Base-by-base conservation (phyloP, 257 asterid species). In the Solanum medicagineum region DNA sequence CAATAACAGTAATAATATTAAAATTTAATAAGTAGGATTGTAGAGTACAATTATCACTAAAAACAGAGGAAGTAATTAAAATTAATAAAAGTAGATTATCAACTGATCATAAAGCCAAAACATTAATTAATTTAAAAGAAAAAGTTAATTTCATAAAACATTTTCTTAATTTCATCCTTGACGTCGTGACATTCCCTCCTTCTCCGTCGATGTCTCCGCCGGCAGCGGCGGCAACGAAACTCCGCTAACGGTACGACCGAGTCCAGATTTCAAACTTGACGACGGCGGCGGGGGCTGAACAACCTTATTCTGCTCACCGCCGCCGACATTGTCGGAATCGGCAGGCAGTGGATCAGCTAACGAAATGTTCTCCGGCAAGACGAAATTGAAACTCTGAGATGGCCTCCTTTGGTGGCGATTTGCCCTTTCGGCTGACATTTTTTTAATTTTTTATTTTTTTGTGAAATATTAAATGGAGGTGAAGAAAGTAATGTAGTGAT, bases 401-500 rank as follows among this genome's bases (percentile, higher is more conserved):
- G 97, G 95, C 51, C 92, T 91, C 86, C 98, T 91, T 57, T 90
- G 93, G 90, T 94, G 98, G 80, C 96, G 98, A 90, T 85, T 87
- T 44, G 87, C 77, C 88, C 93, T 91, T 45, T 91, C 83, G 9
- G 49, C 88, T 26, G 98, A 93, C 98, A 93, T 93, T 85, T 74
- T 86, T 42, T 13, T 42, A 20, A 24, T 1, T 13, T 24, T 13
- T 63, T 10, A 29, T 65, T 29, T 16, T 0, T 56, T 6, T 56
- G 4, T 20, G 69, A 63, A 32, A 81, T 62, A 60, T 60, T 60
- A 22, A 55, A 47, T 6, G 51, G 60, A 11, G 84, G 86, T 53
- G 85, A 32, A 87, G 62, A 77, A 83, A 59, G 79, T 40, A 40
- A 85, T 77, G 86, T 47, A 83, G 85, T 14, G n/a, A 17, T 53